A percentile compares a stretch with the other conserved stretches of the same genome.
phyloP scores from a whole-genome alignment of 371 early-diverging fungal genomes.

The Mucor circinelloides region DNA sequence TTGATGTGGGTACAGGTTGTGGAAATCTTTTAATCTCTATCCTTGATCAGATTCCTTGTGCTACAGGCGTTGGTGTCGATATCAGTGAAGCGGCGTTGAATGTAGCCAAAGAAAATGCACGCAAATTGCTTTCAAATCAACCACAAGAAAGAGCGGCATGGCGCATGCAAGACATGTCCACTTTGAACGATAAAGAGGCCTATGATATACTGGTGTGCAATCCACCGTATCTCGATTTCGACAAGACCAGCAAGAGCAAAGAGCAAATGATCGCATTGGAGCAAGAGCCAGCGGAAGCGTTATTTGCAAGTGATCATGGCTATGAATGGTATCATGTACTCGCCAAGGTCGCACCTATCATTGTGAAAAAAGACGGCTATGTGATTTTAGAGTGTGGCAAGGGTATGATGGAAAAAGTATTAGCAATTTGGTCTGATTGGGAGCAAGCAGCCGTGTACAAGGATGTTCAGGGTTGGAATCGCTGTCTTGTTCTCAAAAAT shows the following conservation, averaged over 20 bases:
- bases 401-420: conserved; percentile 63
- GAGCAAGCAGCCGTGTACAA: conserved; percentile 38
- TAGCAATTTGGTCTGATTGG: conserved; percentile 60
- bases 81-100: conserved; percentile 62
- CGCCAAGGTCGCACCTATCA: conserved; percentile 32
- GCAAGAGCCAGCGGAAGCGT: conserved; percentile 67
- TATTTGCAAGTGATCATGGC: conserved; percentile 68
- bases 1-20: conserved; percentile 81
- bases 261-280: conserved; percentile 40
- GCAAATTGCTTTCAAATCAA: conserved; percentile 24
- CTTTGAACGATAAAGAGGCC: conserved; percentile 29
- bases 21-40: conserved; percentile 72
- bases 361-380: conserved; percentile 44
- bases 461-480: conserved; percentile 62
- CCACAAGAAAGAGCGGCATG: conserved; percentile 31
- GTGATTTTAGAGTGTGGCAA: conserved; percentile 72
- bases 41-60: conserved; percentile 31
- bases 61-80: conserved; percentile 65
- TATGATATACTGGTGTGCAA: conserved; percentile 77
- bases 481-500: conserved; percentile 59
- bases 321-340: conserved; percentile 67
- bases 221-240: conserved; percentile 69
- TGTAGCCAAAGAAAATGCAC: conserved; percentile 55
- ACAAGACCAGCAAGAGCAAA: conserved; percentile 33
- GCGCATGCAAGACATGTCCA: conserved; percentile 45